Evolutionary conservation across 2,329 filamentous ascomycete genomes (phyloP).

Genomic region (Dactylellina haptotyla): DNA sequence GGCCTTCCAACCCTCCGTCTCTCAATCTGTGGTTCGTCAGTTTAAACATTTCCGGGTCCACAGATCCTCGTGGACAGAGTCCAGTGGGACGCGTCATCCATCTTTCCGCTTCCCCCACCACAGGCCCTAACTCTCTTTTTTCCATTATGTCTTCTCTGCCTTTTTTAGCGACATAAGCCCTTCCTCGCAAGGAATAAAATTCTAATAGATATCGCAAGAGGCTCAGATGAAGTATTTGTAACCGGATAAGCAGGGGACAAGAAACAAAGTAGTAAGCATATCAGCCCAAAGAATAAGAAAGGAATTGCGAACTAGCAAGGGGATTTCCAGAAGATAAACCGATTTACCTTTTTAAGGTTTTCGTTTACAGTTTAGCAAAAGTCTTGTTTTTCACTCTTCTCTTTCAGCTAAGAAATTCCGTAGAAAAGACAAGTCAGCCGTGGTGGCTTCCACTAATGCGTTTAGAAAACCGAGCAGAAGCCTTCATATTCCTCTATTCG

Average conservation of each 20-base stretch:
- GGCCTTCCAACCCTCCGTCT: no score
- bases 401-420: no score
- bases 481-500: no score
- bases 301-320: no score
- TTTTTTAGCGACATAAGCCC: background rate
- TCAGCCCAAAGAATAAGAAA: no score
- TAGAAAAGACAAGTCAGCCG: no score
- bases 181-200: background rate
- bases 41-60: background rate
- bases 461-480: no score
- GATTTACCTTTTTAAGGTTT: no score
- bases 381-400: background rate
- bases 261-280: background rate
- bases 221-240: constrained; percentile 14
- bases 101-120: background rate
- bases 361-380: background rate
- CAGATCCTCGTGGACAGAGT: background rate
- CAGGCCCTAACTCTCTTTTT: background rate
- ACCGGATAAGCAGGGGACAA: constrained; percentile 12
- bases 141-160: no score
- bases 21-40: no score
- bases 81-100: constrained; percentile 6
- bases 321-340: no score
- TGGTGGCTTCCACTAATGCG: no score
- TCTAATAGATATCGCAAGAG: background rate